Evolutionary conservation across 2,329 filamentous ascomycete genomes (phyloP).

Genomic region (Huntiella omanensis): DNA sequence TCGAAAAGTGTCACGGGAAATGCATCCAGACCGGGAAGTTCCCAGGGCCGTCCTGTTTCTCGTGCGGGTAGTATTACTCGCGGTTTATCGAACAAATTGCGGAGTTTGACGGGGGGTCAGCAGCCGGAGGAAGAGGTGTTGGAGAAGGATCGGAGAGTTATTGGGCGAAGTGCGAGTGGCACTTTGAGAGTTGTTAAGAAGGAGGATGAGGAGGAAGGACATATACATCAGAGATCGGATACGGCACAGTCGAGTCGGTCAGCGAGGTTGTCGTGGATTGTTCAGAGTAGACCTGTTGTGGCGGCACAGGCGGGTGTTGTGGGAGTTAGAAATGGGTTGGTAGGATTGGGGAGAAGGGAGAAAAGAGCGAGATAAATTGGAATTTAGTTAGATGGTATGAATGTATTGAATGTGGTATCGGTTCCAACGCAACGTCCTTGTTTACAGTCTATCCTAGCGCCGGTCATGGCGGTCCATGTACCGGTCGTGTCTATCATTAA

Average conservation of each 20-base stretch:
- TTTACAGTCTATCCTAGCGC: too few species aligned
- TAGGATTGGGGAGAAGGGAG: slow-evolving; percentile 29
- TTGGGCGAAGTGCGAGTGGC: slow-evolving; percentile 39
- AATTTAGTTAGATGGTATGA: too few species aligned
- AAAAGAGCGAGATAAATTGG: slow-evolving; percentile 25
- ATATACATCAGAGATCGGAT: slow-evolving; percentile 5
- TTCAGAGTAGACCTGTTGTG: not conserved
- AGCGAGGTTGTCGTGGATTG: slow-evolving; percentile 2
- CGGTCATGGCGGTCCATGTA: too few species aligned
- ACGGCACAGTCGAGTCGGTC: slow-evolving; percentile 4
- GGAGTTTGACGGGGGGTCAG: slow-evolving; percentile 16
- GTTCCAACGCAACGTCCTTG: too few species aligned
- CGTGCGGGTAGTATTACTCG: slow-evolving; percentile 27
- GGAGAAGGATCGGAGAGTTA: slow-evolving; percentile 34
- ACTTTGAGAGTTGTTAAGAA: slow-evolving; percentile 40
- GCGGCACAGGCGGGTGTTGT: slow-evolving; percentile 8
- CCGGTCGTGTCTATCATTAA: too few species aligned
- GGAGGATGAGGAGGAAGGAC: not conserved
- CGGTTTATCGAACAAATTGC: slow-evolving; percentile 34
- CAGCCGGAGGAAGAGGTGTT: not conserved
- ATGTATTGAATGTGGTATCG: too few species aligned
- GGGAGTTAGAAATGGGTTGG: slow-evolving; percentile 8
- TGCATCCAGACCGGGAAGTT: slow-evolving; percentile 2
- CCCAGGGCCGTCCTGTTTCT: slow-evolving; percentile 3
- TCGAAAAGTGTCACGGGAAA: not conserved